A percentile compares a stretch with the other conserved stretches of the same genome.
These are phyloP conservation scores for Colletotrichum phormii DNA, from an alignment of 2,329 filamentous ascomycete species.

Conservation along the genomic window DNA sequence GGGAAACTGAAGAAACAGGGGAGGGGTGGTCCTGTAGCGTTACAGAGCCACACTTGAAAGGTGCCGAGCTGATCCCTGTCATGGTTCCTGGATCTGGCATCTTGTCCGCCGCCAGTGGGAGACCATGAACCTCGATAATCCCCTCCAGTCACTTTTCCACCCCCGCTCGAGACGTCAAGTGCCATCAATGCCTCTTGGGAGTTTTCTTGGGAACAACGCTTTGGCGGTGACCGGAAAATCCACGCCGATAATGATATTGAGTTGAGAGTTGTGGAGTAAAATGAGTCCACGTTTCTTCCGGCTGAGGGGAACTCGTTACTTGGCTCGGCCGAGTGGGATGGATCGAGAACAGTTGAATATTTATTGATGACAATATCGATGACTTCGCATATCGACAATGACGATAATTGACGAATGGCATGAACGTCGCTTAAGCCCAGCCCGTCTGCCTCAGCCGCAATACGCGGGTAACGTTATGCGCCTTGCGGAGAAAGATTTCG, in stretches of 20 bases:
- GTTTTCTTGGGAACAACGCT: too few relatives aligned
- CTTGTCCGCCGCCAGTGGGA: slow-evolving; percentile 29
- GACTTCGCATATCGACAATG: slow-evolving; percentile 2
- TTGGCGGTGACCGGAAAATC: slow-evolving; percentile 2
- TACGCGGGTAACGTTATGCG: neutral
- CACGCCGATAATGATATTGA: neutral
- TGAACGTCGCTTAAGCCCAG: slow-evolving; percentile 3
- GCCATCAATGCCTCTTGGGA: neutral
- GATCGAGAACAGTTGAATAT: neutral
- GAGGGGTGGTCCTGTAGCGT: neutral
- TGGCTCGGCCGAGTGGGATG: neutral
- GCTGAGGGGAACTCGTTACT: too few relatives aligned
- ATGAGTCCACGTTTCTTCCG: neutral
- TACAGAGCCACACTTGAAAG: neutral
- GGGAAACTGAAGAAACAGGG: neutral
- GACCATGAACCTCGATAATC: slow-evolving; percentile 29
- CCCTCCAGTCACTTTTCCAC: neutral
- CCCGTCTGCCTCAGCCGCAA: slow-evolving; percentile 6
- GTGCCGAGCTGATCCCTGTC: slow-evolving; percentile 32
- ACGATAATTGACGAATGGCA: neutral
- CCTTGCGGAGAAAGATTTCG: neutral
- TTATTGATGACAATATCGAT: neutral
- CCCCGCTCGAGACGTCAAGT: slow-evolving; percentile 15
- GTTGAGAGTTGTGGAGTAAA: neutral
- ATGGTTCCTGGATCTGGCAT: slow-evolving; percentile 29